Evolutionary conservation across 495 filamentous ascomycete species (phyloP).

Genomic region (Penicillium samsonianum): DNA sequence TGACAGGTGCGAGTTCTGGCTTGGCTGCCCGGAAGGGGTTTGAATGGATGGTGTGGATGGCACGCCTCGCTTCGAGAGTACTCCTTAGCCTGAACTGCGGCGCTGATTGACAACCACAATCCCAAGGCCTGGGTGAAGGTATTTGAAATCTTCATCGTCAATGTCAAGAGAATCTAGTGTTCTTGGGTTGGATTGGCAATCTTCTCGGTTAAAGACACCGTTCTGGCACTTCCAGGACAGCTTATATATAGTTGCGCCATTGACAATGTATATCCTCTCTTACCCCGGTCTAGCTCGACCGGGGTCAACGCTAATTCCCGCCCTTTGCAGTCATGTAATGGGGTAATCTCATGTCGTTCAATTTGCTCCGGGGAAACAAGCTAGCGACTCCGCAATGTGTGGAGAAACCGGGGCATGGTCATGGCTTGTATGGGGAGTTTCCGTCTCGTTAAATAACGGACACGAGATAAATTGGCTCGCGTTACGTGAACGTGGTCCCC

Average conservation of each 20-base stretch:
- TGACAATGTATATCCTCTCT: background rate
- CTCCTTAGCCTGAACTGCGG: conserved; percentile 22
- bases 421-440: conserved; percentile 2
- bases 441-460: conserved; percentile 8
- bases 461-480: conserved; percentile 14
- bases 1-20: conserved; percentile 37
- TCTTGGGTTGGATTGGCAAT: background rate
- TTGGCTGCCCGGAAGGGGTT: conserved; percentile 36
- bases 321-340: conserved; percentile 6
- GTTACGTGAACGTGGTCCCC: conserved; percentile 8
- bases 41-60: conserved; percentile 37
- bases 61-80: conserved; percentile 32
- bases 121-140: conserved; percentile 29
- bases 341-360: conserved; percentile 17
- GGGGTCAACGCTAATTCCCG: conserved; percentile 15
- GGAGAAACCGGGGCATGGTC: conserved; percentile 16
- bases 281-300: background rate
- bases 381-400: conserved; percentile 13
- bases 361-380: conserved; percentile 26
- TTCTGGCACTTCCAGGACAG: background rate
- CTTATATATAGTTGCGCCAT: background rate
- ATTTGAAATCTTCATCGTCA: conserved; percentile 35
- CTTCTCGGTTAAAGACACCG: background rate
- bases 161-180: background rate
- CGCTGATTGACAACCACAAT: conserved; percentile 27